Conservation (phyloP, 2,329 filamentous ascomycete species). For the Aspergillus persii region DNA sequence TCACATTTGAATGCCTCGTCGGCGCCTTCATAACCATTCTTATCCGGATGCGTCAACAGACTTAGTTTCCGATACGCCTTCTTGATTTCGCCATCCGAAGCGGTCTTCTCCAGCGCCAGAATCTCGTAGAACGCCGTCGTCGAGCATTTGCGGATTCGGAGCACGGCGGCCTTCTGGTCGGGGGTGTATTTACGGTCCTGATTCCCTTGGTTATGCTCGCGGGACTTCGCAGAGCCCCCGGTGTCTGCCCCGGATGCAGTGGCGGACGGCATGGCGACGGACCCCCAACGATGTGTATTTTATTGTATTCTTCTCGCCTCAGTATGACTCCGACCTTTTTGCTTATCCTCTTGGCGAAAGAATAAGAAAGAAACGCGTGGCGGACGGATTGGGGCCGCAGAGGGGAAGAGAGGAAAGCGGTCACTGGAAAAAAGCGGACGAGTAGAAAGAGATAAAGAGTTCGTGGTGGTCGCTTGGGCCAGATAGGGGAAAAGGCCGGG, state of each 20-base stretch:
- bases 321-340: background rate
- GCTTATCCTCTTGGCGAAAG: background rate
- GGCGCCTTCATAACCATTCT: constrained; percentile 92
- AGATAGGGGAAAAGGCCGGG: background rate
- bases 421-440: background rate
- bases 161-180: constrained; percentile 87
- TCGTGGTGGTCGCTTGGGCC: background rate
- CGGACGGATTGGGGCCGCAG: background rate
- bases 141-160: constrained; percentile 80
- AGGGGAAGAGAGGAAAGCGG: background rate
- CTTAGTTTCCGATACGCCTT: constrained; percentile 96
- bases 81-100: constrained; percentile 82
- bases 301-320: background rate
- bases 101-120: constrained; percentile 67
- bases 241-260: constrained; percentile 47
- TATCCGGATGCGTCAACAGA: constrained; percentile 94
- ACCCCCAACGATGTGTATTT: background rate
- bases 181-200: constrained; percentile 67
- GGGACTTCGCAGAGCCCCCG: constrained; percentile 43
- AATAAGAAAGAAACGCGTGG: background rate
- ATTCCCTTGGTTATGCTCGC: constrained; percentile 51
- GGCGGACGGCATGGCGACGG: constrained; percentile 41
- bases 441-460: background rate
- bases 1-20: constrained; percentile 95
- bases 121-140: constrained; percentile 96